Evolutionary conservation across 495 filamentous ascomycete species (phyloP).

Genomic region (Aspergillus mulundensis): DNA sequence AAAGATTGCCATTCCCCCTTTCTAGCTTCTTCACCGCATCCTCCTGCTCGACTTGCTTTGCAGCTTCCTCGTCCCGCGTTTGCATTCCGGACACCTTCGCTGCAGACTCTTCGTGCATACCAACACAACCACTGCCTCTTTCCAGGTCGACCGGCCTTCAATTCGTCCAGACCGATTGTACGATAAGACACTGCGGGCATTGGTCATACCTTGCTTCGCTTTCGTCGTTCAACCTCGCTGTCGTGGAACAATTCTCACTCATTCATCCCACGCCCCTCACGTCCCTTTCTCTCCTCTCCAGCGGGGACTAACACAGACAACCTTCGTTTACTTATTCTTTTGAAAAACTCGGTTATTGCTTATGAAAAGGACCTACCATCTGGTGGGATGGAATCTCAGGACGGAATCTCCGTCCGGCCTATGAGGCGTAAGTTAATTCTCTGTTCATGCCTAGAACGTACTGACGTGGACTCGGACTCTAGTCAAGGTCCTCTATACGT

Average conservation of each 20-base stretch:
- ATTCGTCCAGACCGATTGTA: neutral
- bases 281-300: neutral
- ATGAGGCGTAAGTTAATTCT: slow-evolving; percentile 47
- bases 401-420: slow-evolving; percentile 49
- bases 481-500: slow-evolving; percentile 95
- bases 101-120: slow-evolving; percentile 14
- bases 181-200: slow-evolving; percentile 1
- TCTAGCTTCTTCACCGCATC: slow-evolving; percentile 16
- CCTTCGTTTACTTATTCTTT: neutral
- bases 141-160: slow-evolving; percentile 15
- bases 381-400: slow-evolving; percentile 48
- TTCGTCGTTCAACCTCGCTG: neutral
- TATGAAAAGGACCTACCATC: slow-evolving; percentile 29
- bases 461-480: slow-evolving; percentile 18
- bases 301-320: neutral
- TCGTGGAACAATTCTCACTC: slow-evolving; percentile 3
- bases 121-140: slow-evolving; percentile 20
- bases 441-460: neutral
- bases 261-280: neutral
- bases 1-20: slow-evolving; percentile 1
- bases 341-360: slow-evolving; percentile 9
- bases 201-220: slow-evolving; percentile 12
- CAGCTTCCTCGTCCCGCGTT: slow-evolving; percentile 17
- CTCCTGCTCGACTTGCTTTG: slow-evolving; percentile 4
- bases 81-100: slow-evolving; percentile 22